Conservation (phyloP, 2,329 filamentous ascomycete genomes). For the Botryotinia calthae region DNA sequence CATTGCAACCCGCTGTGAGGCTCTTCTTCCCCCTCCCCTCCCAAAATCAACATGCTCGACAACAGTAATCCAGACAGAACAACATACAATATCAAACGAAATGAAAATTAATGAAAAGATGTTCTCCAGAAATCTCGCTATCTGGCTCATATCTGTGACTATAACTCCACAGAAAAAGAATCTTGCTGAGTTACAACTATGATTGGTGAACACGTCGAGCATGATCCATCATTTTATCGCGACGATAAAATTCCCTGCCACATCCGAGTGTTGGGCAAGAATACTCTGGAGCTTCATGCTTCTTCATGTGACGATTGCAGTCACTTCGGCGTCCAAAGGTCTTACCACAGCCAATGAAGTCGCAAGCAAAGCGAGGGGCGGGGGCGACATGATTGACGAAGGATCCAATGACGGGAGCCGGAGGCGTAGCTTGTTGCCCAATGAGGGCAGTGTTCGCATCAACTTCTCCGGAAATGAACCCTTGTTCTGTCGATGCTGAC, state of each 20-base stretch:
- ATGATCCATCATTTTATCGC: not conserved
- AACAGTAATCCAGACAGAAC: not conserved
- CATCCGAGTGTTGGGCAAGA: not conserved
- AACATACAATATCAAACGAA: not conserved
- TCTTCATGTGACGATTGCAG: constrained; percentile 1
- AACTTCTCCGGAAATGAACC: not conserved
- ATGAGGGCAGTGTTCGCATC: not conserved
- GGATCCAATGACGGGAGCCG: not conserved
- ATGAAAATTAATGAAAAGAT: not conserved
- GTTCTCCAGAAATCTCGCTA: not conserved
- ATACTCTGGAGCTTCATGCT: not conserved
- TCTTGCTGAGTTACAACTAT: not conserved
- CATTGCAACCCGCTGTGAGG: not conserved
- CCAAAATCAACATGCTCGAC: not conserved
- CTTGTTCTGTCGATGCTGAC: not conserved
- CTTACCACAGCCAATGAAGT: not conserved
- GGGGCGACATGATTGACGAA: not conserved
- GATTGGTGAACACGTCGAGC: not conserved
- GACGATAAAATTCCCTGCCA: not conserved
- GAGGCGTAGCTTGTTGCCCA: not conserved
- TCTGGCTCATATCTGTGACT: not conserved
- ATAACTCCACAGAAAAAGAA: too few relatives aligned
- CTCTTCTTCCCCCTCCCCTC: not conserved
- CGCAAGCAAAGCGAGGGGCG: not conserved
- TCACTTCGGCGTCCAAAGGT: constrained; percentile 2